Conservation (phyloP, 371 early-diverging fungal genomes). For the Syncephalastrum racemosum region DNA sequence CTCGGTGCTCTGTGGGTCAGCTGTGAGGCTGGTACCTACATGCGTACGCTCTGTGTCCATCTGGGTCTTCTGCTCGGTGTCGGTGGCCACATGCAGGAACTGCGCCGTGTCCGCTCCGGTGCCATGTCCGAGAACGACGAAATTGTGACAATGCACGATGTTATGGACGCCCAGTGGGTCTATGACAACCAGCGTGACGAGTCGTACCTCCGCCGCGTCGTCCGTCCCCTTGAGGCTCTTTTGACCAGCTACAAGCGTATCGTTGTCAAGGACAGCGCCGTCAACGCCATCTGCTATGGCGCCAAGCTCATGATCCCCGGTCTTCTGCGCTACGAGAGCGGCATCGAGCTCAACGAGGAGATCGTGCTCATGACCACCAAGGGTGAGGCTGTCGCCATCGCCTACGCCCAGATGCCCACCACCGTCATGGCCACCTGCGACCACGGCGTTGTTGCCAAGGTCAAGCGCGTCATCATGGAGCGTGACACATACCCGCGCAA, state of each 20-base stretch:
- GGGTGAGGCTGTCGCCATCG: constrained; percentile 99
- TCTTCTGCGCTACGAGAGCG: constrained; percentile 95
- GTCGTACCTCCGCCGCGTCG: constrained; percentile 85
- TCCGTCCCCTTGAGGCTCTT: constrained; percentile 97
- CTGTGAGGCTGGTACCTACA: constrained; percentile 99
- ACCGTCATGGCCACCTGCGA: constrained; percentile 88
- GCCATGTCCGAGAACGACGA: constrained; percentile 91
- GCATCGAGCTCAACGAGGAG: constrained; percentile 94
- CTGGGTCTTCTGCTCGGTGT: constrained; percentile 96
- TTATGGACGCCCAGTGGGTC: constrained; percentile 98
- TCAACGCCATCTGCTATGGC: constrained; percentile 99
- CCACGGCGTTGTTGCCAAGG: constrained; percentile 97
- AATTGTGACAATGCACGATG: constrained; percentile 99
- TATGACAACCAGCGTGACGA: constrained; percentile 97
- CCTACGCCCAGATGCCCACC: constrained; percentile 95
- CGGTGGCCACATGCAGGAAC: constrained; percentile 99
- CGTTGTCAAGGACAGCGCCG: constrained; percentile 99
- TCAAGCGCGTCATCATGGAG: constrained; percentile 99
- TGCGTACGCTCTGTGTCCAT: constrained; percentile 99
- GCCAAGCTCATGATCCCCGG: constrained; percentile 99
- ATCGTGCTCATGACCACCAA: constrained; percentile 99
- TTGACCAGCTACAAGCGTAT: constrained; percentile 96
- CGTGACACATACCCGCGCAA: constrained; percentile 97
- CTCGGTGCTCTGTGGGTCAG: constrained; percentile 97
- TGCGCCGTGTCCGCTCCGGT: constrained; percentile 98